phyloP scores from a whole-genome alignment of 768 basidiomycete genomes.

The Tulasnella sp. region DNA sequence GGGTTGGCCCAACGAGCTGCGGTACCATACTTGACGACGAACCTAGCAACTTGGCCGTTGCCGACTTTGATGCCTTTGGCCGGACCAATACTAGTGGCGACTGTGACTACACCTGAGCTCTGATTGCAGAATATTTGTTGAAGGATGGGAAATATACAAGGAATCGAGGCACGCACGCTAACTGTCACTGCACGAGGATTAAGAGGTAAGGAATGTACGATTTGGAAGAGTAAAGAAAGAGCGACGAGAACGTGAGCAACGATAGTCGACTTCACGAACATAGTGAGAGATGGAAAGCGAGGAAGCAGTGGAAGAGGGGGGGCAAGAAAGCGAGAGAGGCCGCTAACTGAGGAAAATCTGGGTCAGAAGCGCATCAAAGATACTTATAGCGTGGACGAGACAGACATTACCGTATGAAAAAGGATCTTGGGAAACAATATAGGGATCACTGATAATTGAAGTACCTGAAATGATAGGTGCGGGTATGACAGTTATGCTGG shows the following conservation, averaged over 20 bases:
- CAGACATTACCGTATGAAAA: no score
- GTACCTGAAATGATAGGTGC: no score
- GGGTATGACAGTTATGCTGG: no score
- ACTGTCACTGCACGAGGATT: no score
- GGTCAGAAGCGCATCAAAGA: no score
- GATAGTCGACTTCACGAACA: background rate
- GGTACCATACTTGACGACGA: slow-evolving; percentile 52
- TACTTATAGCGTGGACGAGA: no score
- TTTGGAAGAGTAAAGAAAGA: no score
- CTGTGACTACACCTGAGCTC: slow-evolving; percentile 16
- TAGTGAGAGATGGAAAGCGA: background rate
- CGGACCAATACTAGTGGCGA: slow-evolving; percentile 41
- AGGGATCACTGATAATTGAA: no score
- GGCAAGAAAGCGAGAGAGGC: background rate
- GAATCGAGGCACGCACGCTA: no score
- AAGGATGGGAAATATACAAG: background rate
- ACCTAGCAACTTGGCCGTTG: slow-evolving; percentile 38
- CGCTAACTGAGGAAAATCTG: background rate
- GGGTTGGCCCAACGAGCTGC: slow-evolving; percentile 51
- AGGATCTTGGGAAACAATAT: no score
- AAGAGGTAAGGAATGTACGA: no score
- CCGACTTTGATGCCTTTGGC: slow-evolving; percentile 39
- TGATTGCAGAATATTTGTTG: background rate
- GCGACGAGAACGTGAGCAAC: background rate
- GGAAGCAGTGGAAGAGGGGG: background rate